phyloP scores from a whole-genome alignment of 148 eudicot species.

The Camellia lanceoleosa region DNA sequence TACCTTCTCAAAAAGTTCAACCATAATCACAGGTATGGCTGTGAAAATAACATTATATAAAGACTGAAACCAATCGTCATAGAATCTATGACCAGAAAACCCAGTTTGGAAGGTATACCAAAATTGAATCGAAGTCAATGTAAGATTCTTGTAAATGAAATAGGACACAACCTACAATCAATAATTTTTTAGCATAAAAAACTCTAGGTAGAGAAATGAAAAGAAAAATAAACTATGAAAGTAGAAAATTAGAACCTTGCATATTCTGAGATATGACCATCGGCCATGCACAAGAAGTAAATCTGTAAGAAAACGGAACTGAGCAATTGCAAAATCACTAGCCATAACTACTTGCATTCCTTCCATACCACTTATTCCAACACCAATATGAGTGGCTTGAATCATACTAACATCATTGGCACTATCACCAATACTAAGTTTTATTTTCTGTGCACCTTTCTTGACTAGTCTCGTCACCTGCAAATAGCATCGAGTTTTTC shows the following conservation, averaged over 20 bases:
- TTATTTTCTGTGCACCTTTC: conserved; percentile 85
- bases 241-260: conserved; percentile 61
- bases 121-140: conserved; percentile 88
- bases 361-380: conserved; percentile 95
- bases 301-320: conserved; percentile 90
- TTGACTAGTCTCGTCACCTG: conserved; percentile 90
- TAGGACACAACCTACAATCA: conserved; percentile 79
- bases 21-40: conserved; percentile 78
- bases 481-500: conserved; percentile 17
- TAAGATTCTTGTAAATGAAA: conserved; percentile 94
- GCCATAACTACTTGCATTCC: conserved; percentile 99
- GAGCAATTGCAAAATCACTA: conserved; percentile 97
- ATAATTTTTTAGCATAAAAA: background rate
- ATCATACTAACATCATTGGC: conserved; percentile 96
- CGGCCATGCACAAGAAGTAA: conserved; percentile 96
- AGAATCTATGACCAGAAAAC: conserved; percentile 94
- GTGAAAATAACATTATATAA: conserved; percentile 89
- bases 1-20: conserved; percentile 97
- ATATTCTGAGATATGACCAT: conserved; percentile 91
- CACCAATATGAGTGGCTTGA: conserved; percentile 99
- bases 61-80: conserved; percentile 98
- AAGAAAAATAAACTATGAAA: background rate
- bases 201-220: conserved; percentile 1
- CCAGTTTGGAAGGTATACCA: conserved; percentile 96
- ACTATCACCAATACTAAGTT: conserved; percentile 92